These are phyloP conservation scores for Entoloma clypeatum DNA, from an alignment of 1,284 basidiomycete species.

Conservation along the genomic window DNA sequence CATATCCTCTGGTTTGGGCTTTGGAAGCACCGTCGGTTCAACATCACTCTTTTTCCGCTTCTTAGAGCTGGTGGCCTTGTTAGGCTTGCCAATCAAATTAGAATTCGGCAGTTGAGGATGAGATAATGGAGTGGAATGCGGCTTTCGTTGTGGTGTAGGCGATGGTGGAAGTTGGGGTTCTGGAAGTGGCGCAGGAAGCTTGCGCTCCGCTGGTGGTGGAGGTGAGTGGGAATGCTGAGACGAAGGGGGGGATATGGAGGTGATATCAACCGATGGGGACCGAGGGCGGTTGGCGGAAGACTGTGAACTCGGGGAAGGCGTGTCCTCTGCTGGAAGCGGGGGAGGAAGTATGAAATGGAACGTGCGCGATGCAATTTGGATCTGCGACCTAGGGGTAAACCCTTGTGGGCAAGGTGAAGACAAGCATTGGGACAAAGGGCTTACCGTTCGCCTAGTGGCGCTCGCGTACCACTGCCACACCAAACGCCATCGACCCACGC, in stretches of 20 bases:
- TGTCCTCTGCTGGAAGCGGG: conserved; percentile 67
- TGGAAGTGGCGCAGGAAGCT: conserved; percentile 35
- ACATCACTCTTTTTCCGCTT: conserved; percentile 68
- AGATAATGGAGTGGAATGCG: conserved; percentile 8
- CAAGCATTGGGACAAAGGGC: conserved; percentile 9
- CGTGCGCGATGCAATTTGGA: conserved; percentile 96
- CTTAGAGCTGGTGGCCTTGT: conserved; percentile 44
- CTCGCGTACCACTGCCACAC: conserved; percentile 83
- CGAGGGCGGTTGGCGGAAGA: conserved; percentile 57
- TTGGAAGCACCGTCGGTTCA: conserved; percentile 38
- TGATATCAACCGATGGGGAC: conserved; percentile 74
- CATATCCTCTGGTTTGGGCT: conserved; percentile 66
- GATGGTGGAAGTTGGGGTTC: conserved; percentile 30
- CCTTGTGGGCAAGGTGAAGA: conserved; percentile 15
- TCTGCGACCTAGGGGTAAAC: conserved; percentile 72
- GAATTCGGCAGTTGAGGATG: conserved; percentile 51
- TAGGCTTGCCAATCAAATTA: conserved; percentile 53
- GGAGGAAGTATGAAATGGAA: conserved; percentile 95
- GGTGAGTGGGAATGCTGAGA: conserved; percentile 72
- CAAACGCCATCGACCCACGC: conserved; percentile 98
- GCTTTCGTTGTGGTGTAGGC: conserved; percentile 12
- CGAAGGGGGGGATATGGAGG: conserved; percentile 77
- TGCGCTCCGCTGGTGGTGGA: conserved; percentile 43
- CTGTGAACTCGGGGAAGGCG: conserved; percentile 70
- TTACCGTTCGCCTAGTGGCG: conserved; percentile 79